These are phyloP conservation scores for Erigeron canadensis DNA, from an alignment of 129 eudicot genomes.

Conservation along the genomic window DNA sequence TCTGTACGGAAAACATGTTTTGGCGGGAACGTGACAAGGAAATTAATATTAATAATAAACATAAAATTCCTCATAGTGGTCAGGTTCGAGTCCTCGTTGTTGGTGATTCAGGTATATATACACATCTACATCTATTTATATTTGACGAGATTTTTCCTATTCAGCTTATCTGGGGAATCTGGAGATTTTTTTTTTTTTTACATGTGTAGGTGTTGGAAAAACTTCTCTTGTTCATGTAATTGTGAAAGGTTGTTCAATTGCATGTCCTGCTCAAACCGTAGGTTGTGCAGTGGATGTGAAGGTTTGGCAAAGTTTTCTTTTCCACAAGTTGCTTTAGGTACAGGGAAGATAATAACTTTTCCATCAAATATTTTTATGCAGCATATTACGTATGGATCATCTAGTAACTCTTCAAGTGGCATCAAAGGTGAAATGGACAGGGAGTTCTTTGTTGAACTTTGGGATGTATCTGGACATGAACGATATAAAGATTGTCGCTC, in stretches of 20 bases:
- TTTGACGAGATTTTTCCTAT: too few relatives aligned
- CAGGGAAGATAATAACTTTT: neutral
- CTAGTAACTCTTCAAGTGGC: constrained; percentile 69
- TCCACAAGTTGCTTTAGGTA: neutral
- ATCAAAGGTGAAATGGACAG: constrained; percentile 61
- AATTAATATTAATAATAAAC: constrained; percentile 1
- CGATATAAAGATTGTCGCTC: constrained; percentile 85
- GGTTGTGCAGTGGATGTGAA: constrained; percentile 75
- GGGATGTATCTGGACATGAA: constrained; percentile 92
- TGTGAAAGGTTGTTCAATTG: constrained; percentile 59
- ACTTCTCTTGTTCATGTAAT: constrained; percentile 86
- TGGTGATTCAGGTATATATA: constrained; percentile 28
- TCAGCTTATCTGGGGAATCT: too few relatives aligned
- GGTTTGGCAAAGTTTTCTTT: constrained; percentile 32
- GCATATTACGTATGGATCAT: constrained; percentile 72
- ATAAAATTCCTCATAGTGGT: constrained; percentile 21
- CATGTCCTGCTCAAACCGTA: constrained; percentile 67
- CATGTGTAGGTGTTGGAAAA: constrained; percentile 70
- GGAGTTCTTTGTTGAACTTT: constrained; percentile 82
- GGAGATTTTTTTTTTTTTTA: too few relatives aligned
- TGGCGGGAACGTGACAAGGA: constrained; percentile 31
- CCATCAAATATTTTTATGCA: constrained; percentile 19
- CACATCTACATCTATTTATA: too few relatives aligned
- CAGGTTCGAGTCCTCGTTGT: constrained; percentile 27
- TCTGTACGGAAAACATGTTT: constrained; percentile 22